Conservation (phyloP, 768 basidiomycete species). For the Strobilomyces confusus region DNA sequence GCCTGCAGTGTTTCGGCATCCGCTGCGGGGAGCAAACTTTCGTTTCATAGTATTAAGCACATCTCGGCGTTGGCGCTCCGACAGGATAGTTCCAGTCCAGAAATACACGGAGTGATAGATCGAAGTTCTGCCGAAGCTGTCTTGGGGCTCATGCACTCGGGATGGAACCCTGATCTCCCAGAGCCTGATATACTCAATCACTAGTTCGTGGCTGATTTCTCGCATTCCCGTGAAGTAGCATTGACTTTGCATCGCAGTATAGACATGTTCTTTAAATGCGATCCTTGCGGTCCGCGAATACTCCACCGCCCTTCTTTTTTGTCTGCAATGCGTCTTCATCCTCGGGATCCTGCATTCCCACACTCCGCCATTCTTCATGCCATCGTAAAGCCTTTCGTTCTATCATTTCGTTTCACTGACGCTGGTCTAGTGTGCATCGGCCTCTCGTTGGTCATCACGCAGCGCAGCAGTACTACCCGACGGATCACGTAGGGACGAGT, state of each 20-base stretch:
- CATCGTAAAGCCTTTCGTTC: slow-evolving; percentile 50
- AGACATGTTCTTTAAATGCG: slow-evolving; percentile 84
- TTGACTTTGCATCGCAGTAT: slow-evolving; percentile 45
- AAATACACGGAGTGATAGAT: slow-evolving; percentile 36
- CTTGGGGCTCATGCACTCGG: slow-evolving; percentile 65
- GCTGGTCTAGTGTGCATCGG: slow-evolving; percentile 62
- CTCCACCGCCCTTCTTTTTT: slow-evolving; percentile 80
- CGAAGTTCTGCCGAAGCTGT: slow-evolving; percentile 48
- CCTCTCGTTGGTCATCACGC: slow-evolving; percentile 78
- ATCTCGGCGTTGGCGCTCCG: slow-evolving; percentile 25
- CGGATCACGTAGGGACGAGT: slow-evolving; percentile 75
- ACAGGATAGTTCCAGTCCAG: slow-evolving; percentile 49
- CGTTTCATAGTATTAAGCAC: background rate
- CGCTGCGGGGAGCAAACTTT: slow-evolving; percentile 3
- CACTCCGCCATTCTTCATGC: slow-evolving; percentile 89
- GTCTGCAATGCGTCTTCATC: slow-evolving; percentile 73
- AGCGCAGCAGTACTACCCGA: slow-evolving; percentile 64
- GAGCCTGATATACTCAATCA: slow-evolving; percentile 69
- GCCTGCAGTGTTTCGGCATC: slow-evolving; percentile 14
- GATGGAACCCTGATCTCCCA: slow-evolving; percentile 85
- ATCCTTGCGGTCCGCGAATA: slow-evolving; percentile 82
- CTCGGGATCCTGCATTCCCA: slow-evolving; percentile 79
- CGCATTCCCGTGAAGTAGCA: slow-evolving; percentile 1
- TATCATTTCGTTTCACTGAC: slow-evolving; percentile 10
- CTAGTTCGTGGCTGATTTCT: slow-evolving; percentile 50